A percentile compares a stretch with the other conserved stretches of the same genome.
These are phyloP conservation scores for Rhododendron ovatum DNA, from an alignment of 148 eudicot genomes.

Conservation along the genomic window DNA sequence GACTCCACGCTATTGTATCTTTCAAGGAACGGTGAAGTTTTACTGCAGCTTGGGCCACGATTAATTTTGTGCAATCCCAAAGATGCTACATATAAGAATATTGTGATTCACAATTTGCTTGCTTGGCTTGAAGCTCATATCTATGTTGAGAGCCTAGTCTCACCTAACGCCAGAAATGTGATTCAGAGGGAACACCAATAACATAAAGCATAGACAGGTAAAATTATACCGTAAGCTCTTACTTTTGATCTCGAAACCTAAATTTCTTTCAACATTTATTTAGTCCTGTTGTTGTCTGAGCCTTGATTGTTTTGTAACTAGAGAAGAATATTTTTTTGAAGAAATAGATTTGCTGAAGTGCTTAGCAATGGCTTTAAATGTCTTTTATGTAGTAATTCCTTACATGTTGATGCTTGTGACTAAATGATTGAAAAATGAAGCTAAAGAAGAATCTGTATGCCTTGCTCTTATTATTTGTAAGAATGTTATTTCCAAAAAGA, in stretches of 20 bases:
- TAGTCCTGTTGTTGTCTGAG: not conserved
- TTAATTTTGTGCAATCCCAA: slow-evolving; percentile 12
- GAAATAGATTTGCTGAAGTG: not conserved
- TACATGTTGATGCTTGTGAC: too few relatives aligned
- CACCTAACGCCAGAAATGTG: not conserved
- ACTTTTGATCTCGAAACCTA: too few relatives aligned
- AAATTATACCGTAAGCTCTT: too few relatives aligned
- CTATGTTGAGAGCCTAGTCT: slow-evolving; percentile 29
- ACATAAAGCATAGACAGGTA: not conserved
- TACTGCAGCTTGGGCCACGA: slow-evolving; percentile 10
- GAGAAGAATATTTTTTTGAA: not conserved
- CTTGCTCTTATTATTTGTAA: too few relatives aligned
- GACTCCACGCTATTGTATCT: slow-evolving; percentile 11
- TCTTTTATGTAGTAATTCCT: not conserved
- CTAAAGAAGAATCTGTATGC: too few relatives aligned
- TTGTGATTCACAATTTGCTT: slow-evolving; percentile 1
- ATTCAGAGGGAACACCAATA: not conserved
- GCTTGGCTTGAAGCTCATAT: slow-evolving; percentile 19
- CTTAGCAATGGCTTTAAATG: not conserved
- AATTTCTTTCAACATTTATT: too few relatives aligned
- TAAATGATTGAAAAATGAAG: too few relatives aligned
- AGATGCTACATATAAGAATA: slow-evolving; percentile 7
- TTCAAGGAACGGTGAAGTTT: slow-evolving; percentile 21
- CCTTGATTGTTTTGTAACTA: not conserved
- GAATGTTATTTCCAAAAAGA: too few relatives aligned